Evolutionary conservation across 2,329 filamentous ascomycete species (phyloP).

Genomic region (Aspergillus pseudonomiae): DNA sequence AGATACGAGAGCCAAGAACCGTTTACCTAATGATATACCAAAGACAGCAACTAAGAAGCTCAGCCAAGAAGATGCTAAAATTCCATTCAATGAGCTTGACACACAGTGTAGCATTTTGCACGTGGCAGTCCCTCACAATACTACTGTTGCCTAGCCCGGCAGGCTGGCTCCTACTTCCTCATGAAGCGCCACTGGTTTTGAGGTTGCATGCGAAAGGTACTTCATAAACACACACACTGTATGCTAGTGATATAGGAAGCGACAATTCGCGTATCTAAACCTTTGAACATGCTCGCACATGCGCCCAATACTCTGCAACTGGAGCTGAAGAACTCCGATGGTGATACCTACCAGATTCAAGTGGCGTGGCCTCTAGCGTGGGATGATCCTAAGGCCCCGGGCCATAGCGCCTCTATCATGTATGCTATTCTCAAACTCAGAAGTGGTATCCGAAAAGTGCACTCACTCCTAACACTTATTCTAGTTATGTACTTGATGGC

Average conservation of each 20-base stretch:
- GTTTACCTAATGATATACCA: not conserved
- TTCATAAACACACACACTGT: no score
- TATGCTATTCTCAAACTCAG: conserved; percentile 12
- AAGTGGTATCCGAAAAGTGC: not conserved
- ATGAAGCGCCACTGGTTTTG: not conserved
- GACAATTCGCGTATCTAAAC: not conserved
- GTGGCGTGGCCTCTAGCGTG: conserved; percentile 31
- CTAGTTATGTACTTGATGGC: conserved; percentile 32
- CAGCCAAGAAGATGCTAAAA: not conserved
- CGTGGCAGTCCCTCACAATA: not conserved
- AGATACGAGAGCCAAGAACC: not conserved
- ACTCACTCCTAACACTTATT: not conserved
- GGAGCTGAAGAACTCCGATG: conserved; percentile 14
- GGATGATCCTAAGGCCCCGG: conserved; percentile 10
- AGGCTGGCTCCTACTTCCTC: not conserved
- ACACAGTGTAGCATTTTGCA: not conserved
- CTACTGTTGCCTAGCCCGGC: not conserved
- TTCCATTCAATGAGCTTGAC: not conserved
- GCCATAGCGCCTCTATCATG: conserved; percentile 20
- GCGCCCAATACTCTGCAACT: conserved; percentile 10
- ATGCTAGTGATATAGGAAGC: not conserved
- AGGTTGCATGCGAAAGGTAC: not conserved
- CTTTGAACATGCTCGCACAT: not conserved
- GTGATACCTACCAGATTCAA: conserved; percentile 25
- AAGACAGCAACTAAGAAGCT: not conserved